Base-by-base conservation (phyloP, 345 rosid species). In the Populus ilicifolia region DNA sequence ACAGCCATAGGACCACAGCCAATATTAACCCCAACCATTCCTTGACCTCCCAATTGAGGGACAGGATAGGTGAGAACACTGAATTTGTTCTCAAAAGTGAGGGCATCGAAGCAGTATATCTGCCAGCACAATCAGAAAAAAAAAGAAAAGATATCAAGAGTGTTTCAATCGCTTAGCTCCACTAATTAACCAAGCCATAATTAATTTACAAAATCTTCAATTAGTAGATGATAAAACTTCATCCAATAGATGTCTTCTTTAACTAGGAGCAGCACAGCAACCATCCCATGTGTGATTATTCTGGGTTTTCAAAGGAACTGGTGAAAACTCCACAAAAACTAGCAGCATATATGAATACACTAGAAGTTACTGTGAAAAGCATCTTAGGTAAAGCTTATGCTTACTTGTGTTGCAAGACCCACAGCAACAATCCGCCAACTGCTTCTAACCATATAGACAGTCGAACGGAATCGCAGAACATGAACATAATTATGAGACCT, bases 1-100 rank as follows among this genome's bases (percentile, higher is more conserved):
- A 96, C 90, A 79, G 96, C 94, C 99, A 93, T 91, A 74, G 99
- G 99, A 74, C 99, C 99, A 79, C 92, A 92, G 48, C 99, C 99
- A 27, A 92, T 73, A 85, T 92, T 92, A 73, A 92, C 85, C 80
- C 94, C 96, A 69, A 79, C 54, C 50, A 84, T 74, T 84, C 98
- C 98, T 81, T 89, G 96, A 79, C 89, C 91, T 80, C 93, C 96
- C 79, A 89, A 78, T 54, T 91, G 99, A 59, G 94, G 99, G 85
- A 92, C 89, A 27, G 95, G 98, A 89, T 90, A 89, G 1, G 98
- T 92, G 77, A 96, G 97, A 52, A 96, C 93, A 72, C 98, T 93
- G 81, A 93, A 92, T 76, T 92, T 96, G 86, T 85, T 93, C 86
- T 92, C 98, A 39, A 96, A 98, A 35, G 98, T 93, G 27, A 92